A percentile compares a stretch with the other conserved stretches of the same genome.
phyloP scores from a whole-genome alignment of 805 yeast genomes.

The Yamadazyma scolyti region DNA sequence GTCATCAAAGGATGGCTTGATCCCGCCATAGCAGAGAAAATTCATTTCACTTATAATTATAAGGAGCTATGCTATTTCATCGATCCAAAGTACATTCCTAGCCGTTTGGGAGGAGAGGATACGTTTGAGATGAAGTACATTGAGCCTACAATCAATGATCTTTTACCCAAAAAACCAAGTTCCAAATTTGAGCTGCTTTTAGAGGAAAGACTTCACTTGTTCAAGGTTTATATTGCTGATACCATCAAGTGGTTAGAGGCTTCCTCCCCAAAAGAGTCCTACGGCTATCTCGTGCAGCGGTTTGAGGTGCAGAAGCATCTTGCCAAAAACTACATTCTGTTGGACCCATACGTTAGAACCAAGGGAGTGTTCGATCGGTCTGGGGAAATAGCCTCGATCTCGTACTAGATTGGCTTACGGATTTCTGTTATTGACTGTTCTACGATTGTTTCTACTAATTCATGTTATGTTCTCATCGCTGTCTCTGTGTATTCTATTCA shows the following conservation, averaged over 20 bases:
- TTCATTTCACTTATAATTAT: slow-evolving; percentile 66
- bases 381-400: slow-evolving; percentile 45
- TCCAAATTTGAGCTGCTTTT: slow-evolving; percentile 35
- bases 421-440: too few species aligned
- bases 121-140: slow-evolving; percentile 50
- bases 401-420: too few species aligned
- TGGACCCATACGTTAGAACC: slow-evolving; percentile 79
- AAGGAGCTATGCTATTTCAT: slow-evolving; percentile 64
- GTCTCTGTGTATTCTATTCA: too few species aligned
- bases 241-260: slow-evolving; percentile 76
- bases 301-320: slow-evolving; percentile 50
- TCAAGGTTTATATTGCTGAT: slow-evolving; percentile 48
- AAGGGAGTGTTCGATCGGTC: slow-evolving; percentile 71
- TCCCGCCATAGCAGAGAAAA: slow-evolving; percentile 89
- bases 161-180: slow-evolving; percentile 13
- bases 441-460: too few species aligned
- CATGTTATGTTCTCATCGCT: too few species aligned
- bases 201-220: slow-evolving; percentile 23
- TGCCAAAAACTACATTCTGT: slow-evolving; percentile 54
- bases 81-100: slow-evolving; percentile 54
- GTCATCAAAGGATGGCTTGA: slow-evolving; percentile 88
- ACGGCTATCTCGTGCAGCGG: slow-evolving; percentile 46
- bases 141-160: slow-evolving; percentile 56
- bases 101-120: slow-evolving; percentile 69
- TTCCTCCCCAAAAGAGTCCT: slow-evolving; percentile 42